These are phyloP conservation scores for Cicer arietinum DNA, from an alignment of 306 rosid species.

Conservation along the genomic window DNA sequence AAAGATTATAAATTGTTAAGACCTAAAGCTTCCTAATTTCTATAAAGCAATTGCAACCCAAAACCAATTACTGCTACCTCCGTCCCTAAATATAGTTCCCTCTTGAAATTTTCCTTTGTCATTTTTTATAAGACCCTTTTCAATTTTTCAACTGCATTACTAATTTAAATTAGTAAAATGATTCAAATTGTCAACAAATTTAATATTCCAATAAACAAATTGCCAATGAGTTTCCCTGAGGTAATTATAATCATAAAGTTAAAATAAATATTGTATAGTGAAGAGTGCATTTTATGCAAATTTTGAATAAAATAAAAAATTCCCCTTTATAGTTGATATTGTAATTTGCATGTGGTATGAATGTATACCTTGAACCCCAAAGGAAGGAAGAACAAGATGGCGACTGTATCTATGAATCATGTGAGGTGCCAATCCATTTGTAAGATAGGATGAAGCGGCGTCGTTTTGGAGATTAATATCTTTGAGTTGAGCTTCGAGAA, in stretches of 20 bases:
- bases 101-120: no score
- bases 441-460: conserved; percentile 34
- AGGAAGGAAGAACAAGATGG: conserved; percentile 89
- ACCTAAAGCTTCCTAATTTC: not conserved
- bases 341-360: conserved; percentile 7
- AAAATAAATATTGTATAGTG: no score
- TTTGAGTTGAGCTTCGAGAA: conserved; percentile 68
- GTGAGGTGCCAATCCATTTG: conserved; percentile 62
- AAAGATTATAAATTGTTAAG: not conserved
- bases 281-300: no score
- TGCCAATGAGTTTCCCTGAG: no score
- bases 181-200: no score
- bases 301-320: not conserved
- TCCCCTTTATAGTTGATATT: not conserved
- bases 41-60: conserved; percentile 7
- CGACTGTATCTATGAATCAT: conserved; percentile 94
- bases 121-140: no score
- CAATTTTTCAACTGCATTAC: no score
- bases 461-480: conserved; percentile 51
- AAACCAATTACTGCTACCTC: not conserved
- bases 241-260: no score
- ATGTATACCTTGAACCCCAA: conserved; percentile 68
- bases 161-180: no score
- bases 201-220: no score
- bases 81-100: no score